Conservation (phyloP, 106 monocot genomes). For the Allium fistulosum region DNA sequence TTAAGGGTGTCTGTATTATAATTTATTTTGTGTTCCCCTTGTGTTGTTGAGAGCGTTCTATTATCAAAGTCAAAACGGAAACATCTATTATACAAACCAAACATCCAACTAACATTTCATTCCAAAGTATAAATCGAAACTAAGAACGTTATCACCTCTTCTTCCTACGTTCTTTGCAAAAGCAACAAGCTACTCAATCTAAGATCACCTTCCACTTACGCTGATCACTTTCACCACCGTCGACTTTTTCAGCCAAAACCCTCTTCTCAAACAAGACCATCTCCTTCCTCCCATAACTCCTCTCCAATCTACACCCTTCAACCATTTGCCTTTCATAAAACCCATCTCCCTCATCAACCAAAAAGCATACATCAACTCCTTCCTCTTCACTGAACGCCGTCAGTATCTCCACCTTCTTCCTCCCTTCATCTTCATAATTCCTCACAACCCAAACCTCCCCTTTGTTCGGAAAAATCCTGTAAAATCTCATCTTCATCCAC, state of each 20-base stretch:
- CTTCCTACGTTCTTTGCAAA: too few relatives aligned
- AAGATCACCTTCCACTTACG: slow-evolving; percentile 1
- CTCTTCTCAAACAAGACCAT: slow-evolving; percentile 1
- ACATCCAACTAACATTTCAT: too few relatives aligned
- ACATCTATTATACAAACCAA: too few relatives aligned
- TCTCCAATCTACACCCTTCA: slow-evolving; percentile 6
- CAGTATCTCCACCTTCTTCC: background rate
- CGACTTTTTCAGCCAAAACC: background rate
- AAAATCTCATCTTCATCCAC: slow-evolving; percentile 8
- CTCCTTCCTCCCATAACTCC: slow-evolving; percentile 5
- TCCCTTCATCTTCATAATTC: background rate
- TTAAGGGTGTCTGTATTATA: too few relatives aligned
- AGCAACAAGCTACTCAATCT: background rate
- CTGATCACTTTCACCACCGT: background rate
- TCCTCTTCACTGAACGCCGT: slow-evolving; percentile 9
- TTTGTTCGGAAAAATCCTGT: slow-evolving; percentile 4
- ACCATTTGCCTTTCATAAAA: slow-evolving; percentile 2
- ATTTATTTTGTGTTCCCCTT: too few relatives aligned
- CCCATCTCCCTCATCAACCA: background rate
- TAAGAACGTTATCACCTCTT: too few relatives aligned
- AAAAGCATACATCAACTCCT: background rate
- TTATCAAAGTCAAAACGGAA: too few relatives aligned
- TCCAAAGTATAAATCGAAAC: too few relatives aligned
- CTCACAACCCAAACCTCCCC: slow-evolving; percentile 5
- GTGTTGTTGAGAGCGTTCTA: too few relatives aligned